These are phyloP conservation scores for Monascus purpureus DNA, from an alignment of 495 filamentous ascomycete species.

Conservation along the genomic window DNA sequence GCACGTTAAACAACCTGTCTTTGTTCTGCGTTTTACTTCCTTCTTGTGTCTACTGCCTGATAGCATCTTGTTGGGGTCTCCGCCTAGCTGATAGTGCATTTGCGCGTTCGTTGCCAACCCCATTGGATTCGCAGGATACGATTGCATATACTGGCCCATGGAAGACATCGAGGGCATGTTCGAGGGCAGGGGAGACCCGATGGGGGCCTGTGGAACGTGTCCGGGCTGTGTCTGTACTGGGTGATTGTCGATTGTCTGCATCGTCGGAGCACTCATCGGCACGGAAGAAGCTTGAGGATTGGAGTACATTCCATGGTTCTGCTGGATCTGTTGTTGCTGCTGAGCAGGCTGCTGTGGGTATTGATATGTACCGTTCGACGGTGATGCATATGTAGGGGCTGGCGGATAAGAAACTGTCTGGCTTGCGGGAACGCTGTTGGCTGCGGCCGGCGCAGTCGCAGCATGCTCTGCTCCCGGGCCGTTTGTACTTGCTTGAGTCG, in stretches of 20 bases:
- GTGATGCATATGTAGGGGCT: conserved; percentile 9
- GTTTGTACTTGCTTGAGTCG: conserved; percentile 21
- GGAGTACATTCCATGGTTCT: conserved; percentile 22
- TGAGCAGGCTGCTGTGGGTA: conserved; percentile 11
- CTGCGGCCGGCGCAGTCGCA: conserved; percentile 2
- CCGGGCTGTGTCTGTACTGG: conserved; percentile 20
- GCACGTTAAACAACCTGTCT: conserved; percentile 95
- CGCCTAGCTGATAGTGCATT: conserved; percentile 28
- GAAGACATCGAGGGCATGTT: conserved; percentile 28
- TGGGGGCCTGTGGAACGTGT: conserved; percentile 29
- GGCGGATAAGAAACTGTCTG: conserved; percentile 5
- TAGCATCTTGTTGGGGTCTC: conserved; percentile 47
- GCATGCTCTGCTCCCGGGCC: conserved; percentile 1
- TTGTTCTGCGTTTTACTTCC: conserved; percentile 96
- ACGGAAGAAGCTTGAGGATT: conserved; percentile 14
- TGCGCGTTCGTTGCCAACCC: conserved; percentile 24
- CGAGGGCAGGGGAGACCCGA: conserved; percentile 27
- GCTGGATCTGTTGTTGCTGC: conserved; percentile 9
- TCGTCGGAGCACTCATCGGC: conserved; percentile 11
- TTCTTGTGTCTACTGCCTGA: conserved; percentile 84
- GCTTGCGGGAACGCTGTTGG: conserved; percentile 11
- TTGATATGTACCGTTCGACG: conserved; percentile 20
- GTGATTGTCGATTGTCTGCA: conserved; percentile 9
- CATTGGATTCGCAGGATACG: conserved; percentile 25
- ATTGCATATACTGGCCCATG: conserved; percentile 31